A percentile compares a stretch with the other conserved stretches of the same genome.
Conservation (phyloP, 805 yeast genomes). For the Metschnikowia sp. region DNA sequence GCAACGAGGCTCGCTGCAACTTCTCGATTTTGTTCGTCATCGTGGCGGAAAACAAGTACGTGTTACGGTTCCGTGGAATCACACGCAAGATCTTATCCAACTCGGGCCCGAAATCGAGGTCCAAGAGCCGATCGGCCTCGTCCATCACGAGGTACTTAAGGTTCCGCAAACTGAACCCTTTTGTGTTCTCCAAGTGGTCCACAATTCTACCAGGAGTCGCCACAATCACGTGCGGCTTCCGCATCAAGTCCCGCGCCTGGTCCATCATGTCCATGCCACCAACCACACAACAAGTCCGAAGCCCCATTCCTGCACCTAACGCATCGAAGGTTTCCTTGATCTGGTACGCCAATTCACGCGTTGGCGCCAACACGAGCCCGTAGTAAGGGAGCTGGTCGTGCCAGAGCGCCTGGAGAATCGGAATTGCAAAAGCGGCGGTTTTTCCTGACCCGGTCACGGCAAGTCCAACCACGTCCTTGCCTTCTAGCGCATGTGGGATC, state of each 20-base stretch:
- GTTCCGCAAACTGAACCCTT: constrained; percentile 78
- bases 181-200: constrained; percentile 91
- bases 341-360: constrained; percentile 81
- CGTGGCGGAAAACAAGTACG: constrained; percentile 92
- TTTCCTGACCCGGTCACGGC: constrained; percentile 99
- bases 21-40: constrained; percentile 95
- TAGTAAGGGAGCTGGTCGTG: constrained; percentile 83
- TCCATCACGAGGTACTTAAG: constrained; percentile 87
- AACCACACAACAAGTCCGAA: constrained; percentile 83
- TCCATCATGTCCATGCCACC: constrained; percentile 99
- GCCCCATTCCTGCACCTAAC: constrained; percentile 85
- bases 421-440: constrained; percentile 97
- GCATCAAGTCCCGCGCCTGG: constrained; percentile 89
- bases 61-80: constrained; percentile 80
- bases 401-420: constrained; percentile 88
- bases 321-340: constrained; percentile 96
- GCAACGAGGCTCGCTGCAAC: constrained; percentile 86
- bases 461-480: constrained; percentile 89
- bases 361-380: constrained; percentile 84
- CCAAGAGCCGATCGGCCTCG: constrained; percentile 94
- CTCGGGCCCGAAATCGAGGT: constrained; percentile 96
- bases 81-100: constrained; percentile 79
- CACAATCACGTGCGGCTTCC: constrained; percentile 90
- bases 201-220: constrained; percentile 94
- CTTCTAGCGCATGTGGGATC: constrained; percentile 85